These are phyloP conservation scores for Kluyveromyces marxianus DNA, from an alignment of 1,139 yeast species.

Conservation along the genomic window DNA sequence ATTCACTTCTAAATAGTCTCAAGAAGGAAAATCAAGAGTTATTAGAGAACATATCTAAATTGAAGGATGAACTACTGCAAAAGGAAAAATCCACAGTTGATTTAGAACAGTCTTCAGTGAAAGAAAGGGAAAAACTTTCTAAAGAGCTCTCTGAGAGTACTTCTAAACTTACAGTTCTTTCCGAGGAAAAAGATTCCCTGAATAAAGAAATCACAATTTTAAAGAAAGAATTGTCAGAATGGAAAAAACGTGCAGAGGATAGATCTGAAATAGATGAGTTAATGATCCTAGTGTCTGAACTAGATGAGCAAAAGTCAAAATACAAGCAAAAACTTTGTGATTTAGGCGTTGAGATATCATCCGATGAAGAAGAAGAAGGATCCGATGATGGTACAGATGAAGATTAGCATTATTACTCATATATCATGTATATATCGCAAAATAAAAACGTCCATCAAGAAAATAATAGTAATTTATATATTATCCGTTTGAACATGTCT, in stretches of 20 bases:
- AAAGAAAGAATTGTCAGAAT: background rate
- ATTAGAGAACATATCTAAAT: no score
- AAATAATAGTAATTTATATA: background rate
- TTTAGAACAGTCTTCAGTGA: no score
- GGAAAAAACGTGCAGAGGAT: slow-evolving; percentile 13
- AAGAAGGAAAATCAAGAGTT: no score
- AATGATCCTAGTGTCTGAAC: slow-evolving; percentile 63
- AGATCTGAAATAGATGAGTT: slow-evolving; percentile 60
- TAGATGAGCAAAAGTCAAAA: slow-evolving; percentile 58
- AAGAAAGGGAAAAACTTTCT: no score
- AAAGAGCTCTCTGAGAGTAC: no score
- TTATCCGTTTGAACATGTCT: slow-evolving; percentile 25
- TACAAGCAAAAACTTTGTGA: slow-evolving; percentile 48
- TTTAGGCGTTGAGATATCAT: slow-evolving; percentile 45
- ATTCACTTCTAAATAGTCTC: no score
- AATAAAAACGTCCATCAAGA: background rate
- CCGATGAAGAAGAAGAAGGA: slow-evolving; percentile 45
- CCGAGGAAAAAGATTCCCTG: no score
- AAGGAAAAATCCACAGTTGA: no score
- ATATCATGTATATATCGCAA: background rate
- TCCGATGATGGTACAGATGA: slow-evolving; percentile 22
- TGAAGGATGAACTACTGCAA: no score
- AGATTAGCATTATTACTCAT: no score
- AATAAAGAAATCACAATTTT: background rate
- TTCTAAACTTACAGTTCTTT: no score